Evolutionary conservation across 306 rosid genomes (phyloP).

Genomic region (Sicyos edulis): DNA sequence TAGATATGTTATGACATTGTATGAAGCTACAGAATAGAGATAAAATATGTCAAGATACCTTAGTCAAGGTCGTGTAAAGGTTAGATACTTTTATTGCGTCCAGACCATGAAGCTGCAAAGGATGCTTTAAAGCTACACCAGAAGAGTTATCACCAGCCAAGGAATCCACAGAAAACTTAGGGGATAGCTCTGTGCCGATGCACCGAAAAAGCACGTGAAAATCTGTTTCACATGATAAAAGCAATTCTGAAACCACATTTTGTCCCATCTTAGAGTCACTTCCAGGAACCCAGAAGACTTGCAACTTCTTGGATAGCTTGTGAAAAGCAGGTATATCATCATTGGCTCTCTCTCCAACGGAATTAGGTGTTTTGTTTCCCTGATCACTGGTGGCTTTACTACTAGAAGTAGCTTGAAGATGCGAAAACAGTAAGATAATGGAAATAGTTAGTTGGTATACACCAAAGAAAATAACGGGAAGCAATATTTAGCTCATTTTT

Average conservation of each 20-base stretch:
- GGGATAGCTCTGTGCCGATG: slow-evolving; percentile 38
- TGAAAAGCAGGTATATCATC: slow-evolving; percentile 36
- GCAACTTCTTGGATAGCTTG: slow-evolving; percentile 65
- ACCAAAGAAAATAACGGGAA: neutral
- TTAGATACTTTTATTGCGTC: slow-evolving; percentile 64
- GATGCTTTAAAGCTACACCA: slow-evolving; percentile 29
- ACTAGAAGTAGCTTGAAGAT: slow-evolving; percentile 21
- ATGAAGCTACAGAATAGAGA: neutral
- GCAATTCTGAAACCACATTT: slow-evolving; percentile 51
- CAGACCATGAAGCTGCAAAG: slow-evolving; percentile 31
- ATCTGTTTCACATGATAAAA: slow-evolving; percentile 55
- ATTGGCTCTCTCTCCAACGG: slow-evolving; percentile 28
- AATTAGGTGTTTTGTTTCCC: slow-evolving; percentile 32
- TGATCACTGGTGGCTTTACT: slow-evolving; percentile 43
- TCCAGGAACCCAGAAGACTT: slow-evolving; percentile 54
- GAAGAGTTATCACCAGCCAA: slow-evolving; percentile 38
- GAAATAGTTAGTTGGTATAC: neutral
- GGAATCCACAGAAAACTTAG: slow-evolving; percentile 38
- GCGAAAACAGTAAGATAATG: neutral
- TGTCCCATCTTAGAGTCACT: slow-evolving; percentile 40
- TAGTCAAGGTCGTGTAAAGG: slow-evolving; percentile 50
- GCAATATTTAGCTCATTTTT: neutral
- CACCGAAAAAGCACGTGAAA: slow-evolving; percentile 64
- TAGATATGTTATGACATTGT: neutral
- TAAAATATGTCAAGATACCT: slow-evolving; percentile 38